Evolutionary conservation across 2,329 filamentous ascomycete species (phyloP).

Genomic region (Incumbomyces lentus): DNA sequence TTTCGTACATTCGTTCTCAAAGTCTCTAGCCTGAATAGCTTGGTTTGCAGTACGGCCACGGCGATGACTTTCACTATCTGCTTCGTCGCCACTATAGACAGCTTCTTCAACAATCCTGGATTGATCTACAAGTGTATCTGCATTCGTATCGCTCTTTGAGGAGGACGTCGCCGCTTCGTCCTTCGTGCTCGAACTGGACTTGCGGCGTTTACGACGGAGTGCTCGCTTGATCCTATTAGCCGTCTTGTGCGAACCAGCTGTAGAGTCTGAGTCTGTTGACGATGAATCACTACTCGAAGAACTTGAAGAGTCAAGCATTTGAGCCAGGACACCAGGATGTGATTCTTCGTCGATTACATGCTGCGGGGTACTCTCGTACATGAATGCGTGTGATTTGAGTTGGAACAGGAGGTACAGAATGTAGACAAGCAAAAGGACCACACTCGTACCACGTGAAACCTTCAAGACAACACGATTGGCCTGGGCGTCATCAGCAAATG

Average conservation of each 20-base stretch:
- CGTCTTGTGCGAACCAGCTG: conserved; percentile 59
- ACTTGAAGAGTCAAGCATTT: conserved; percentile 64
- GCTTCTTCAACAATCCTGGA: conserved; percentile 13
- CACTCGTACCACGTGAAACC: conserved; percentile 81
- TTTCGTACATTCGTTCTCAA: conserved; percentile 27
- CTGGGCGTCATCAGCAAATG: conserved; percentile 52
- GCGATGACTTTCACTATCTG: conserved; percentile 34
- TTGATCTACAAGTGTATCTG: conserved; percentile 7
- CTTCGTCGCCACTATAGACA: conserved; percentile 43
- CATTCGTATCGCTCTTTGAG: conserved; percentile 21
- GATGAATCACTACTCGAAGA: conserved; percentile 46
- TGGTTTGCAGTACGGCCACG: conserved; percentile 13
- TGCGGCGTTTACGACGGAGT: conserved; percentile 61
- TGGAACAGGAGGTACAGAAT: conserved; percentile 78
- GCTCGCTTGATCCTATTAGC: conserved; percentile 66
- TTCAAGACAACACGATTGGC: conserved; percentile 66
- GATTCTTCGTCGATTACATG: conserved; percentile 87
- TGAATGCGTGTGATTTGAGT: conserved; percentile 81
- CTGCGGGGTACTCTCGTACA: conserved; percentile 87
- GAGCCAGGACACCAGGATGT: conserved; percentile 71
- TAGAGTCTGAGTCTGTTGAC: conserved; percentile 52
- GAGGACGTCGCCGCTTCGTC: conserved; percentile 43
- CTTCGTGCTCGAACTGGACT: conserved; percentile 63
- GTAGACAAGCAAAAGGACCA: conserved; percentile 73
- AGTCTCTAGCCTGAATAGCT: conserved; percentile 34